phyloP scores from a whole-genome alignment of 176 grass and related monocot species.

The Avena insularis region DNA sequence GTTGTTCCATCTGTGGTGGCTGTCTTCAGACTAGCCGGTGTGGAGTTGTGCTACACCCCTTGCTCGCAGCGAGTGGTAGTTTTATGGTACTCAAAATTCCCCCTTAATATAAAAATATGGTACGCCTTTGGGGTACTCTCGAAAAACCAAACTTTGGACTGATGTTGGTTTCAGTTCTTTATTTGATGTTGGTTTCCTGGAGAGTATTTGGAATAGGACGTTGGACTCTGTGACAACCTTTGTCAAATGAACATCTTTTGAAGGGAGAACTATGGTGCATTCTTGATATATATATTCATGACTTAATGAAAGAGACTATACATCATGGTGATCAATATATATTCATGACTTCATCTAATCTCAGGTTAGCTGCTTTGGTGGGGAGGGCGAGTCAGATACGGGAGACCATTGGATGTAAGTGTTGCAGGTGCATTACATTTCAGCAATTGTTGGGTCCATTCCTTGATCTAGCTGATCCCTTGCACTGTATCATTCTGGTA shows the following conservation, averaged over 20 bases:
- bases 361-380: slow-evolving; percentile 94
- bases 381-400: slow-evolving; percentile 79
- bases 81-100: too few species aligned
- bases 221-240: not conserved
- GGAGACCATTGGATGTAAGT: slow-evolving; percentile 92
- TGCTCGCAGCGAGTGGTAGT: too few species aligned
- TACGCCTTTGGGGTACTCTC: not conserved
- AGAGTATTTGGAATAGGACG: slow-evolving; percentile 15
- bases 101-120: too few species aligned
- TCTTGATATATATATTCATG: not conserved
- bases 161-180: not conserved
- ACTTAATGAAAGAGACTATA: not conserved
- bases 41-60: too few species aligned
- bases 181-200: not conserved
- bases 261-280: not conserved
- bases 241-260: not conserved
- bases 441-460: not conserved
- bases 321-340: slow-evolving; percentile 2
- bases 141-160: too few species aligned
- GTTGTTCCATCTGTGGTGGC: too few species aligned
- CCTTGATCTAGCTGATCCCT: slow-evolving; percentile 24
- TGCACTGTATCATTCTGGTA: not conserved
- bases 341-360: slow-evolving; percentile 32
- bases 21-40: not conserved
- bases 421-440: not conserved